phyloP scores from a whole-genome alignment of 2,329 filamentous ascomycete species.

The Amylocarpus encephaloides region DNA sequence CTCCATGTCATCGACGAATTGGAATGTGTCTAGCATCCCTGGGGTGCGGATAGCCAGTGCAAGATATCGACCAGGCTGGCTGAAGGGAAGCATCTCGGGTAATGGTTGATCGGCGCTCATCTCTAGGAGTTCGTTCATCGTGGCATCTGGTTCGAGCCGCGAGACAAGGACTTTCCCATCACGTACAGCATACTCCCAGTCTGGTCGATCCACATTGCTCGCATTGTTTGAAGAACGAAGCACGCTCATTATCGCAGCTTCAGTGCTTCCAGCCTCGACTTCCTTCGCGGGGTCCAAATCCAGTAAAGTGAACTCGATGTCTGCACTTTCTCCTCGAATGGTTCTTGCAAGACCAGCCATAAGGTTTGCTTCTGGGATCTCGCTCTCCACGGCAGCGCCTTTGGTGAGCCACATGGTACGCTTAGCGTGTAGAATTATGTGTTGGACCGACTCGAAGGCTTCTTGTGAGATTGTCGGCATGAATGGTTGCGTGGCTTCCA shows the following conservation, averaged over 20 bases:
- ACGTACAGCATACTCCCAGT: slow-evolving; percentile 7
- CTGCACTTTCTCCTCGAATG: background rate
- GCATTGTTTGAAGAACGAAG: background rate
- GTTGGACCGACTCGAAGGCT: no score
- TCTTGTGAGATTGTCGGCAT: no score
- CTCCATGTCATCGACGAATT: background rate
- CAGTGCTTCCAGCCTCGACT: background rate
- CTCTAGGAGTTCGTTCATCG: no score
- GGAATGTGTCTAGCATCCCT: background rate
- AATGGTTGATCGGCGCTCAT: background rate
- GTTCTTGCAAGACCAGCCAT: background rate
- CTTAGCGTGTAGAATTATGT: no score
- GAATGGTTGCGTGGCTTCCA: no score
- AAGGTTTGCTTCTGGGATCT: background rate
- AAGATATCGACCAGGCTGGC: background rate
- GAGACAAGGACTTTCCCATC: slow-evolving; percentile 10
- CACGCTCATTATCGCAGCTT: background rate
- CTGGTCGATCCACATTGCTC: background rate
- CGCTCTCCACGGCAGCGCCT: background rate
- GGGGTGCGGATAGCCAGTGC: background rate
- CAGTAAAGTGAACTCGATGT: background rate
- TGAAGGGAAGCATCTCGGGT: background rate
- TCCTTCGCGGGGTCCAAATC: background rate
- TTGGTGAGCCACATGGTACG: background rate
- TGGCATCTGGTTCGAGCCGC: no score